Evolutionary conservation across 331 rosid species (phyloP).

Genomic region (Ulmus americana): DNA sequence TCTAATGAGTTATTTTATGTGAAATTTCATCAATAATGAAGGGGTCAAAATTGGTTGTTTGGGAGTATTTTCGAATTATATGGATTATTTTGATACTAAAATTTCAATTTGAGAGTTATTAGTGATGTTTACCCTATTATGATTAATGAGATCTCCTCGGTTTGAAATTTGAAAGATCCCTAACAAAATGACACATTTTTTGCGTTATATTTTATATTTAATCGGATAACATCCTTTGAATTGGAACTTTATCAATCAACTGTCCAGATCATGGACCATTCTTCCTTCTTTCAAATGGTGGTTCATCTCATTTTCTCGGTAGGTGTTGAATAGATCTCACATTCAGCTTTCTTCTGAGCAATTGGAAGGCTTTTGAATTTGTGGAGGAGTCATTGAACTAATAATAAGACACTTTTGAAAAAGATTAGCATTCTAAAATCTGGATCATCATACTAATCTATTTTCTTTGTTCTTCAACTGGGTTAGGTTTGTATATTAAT

Average conservation of each 20-base stretch:
- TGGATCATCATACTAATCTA: not conserved
- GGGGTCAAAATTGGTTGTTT: too few relatives aligned
- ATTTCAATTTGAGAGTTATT: too few relatives aligned
- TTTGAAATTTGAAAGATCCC: slow-evolving; percentile 20
- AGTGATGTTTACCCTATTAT: not conserved
- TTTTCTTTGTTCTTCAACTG: not conserved
- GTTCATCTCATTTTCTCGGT: slow-evolving; percentile 61
- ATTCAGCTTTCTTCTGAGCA: slow-evolving; percentile 49
- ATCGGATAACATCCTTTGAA: slow-evolving; percentile 29
- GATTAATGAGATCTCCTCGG: not conserved
- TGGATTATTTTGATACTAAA: too few relatives aligned
- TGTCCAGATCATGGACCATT: not conserved
- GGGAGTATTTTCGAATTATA: too few relatives aligned
- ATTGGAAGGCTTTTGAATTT: slow-evolving; percentile 46
- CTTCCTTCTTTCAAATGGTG: slow-evolving; percentile 6
- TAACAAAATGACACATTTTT: slow-evolving; percentile 22
- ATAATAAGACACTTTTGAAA: slow-evolving; percentile 15
- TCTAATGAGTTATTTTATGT: too few relatives aligned
- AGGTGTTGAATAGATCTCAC: slow-evolving; percentile 54
- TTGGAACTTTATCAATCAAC: slow-evolving; percentile 25
- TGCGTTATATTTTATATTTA: not conserved
- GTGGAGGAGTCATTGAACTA: slow-evolving; percentile 15
- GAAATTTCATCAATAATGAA: too few relatives aligned
- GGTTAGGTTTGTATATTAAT: slow-evolving; percentile 5
- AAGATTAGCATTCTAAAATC: slow-evolving; percentile 4